A percentile compares a stretch with the other conserved stretches of the same genome.
These are phyloP conservation scores for Fusarium coicis DNA, from an alignment of 2,329 filamentous ascomycete species.

Conservation along the genomic window DNA sequence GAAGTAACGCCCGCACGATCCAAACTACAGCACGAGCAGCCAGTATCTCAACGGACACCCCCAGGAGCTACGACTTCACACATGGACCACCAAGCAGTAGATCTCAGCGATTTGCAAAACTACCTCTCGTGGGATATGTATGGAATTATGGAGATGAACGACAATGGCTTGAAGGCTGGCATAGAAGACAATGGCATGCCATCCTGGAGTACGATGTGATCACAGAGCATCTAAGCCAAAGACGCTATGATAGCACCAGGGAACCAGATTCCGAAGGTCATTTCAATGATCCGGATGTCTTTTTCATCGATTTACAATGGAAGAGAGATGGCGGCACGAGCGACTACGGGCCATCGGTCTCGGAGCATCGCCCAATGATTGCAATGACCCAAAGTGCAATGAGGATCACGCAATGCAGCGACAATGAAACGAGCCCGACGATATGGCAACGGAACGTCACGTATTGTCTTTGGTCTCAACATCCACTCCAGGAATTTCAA, in stretches of 20 bases:
- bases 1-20: slow-evolving; percentile 44
- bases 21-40: slow-evolving; percentile 53
- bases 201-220: slow-evolving; percentile 44
- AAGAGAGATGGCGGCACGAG: not conserved
- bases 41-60: slow-evolving; percentile 43
- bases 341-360: slow-evolving; percentile 26
- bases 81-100: slow-evolving; percentile 51
- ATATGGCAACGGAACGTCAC: not conserved
- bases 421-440: not conserved
- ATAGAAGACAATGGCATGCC: slow-evolving; percentile 49
- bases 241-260: not conserved
- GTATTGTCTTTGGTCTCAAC: not conserved
- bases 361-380: slow-evolving; percentile 33
- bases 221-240: not conserved
- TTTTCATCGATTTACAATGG: not conserved
- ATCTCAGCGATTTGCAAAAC: slow-evolving; percentile 53
- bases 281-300: not conserved
- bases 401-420: slow-evolving; percentile 28
- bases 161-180: slow-evolving; percentile 49
- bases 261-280: not conserved
- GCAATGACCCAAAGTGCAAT: not conserved
- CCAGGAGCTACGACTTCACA: slow-evolving; percentile 34
- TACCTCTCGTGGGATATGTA: slow-evolving; percentile 55
- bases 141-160: slow-evolving; percentile 55
- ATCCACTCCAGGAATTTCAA: not conserved